Evolutionary conservation across 2,329 filamentous ascomycete genomes (phyloP).

Genomic region (Alternaria viburni): DNA sequence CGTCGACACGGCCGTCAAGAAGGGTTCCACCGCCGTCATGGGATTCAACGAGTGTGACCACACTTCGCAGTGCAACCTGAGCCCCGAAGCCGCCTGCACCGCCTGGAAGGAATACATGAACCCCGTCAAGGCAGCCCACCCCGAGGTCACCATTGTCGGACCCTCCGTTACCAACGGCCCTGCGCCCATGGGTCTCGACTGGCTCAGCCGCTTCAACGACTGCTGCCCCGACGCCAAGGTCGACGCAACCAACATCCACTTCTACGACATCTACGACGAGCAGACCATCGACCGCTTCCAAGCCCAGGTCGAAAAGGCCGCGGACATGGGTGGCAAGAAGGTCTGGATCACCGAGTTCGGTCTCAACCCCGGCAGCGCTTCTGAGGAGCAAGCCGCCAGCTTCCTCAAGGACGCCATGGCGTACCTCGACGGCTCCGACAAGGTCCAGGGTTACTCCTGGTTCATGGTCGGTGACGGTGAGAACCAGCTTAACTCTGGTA

Average conservation of each 20-base stretch:
- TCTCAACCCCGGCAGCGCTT: conserved; percentile 38
- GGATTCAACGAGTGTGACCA: conserved; percentile 51
- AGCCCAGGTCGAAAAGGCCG: conserved; percentile 48
- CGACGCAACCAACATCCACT: conserved; percentile 49
- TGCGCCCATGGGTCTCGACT: conserved; percentile 36
- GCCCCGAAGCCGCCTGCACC: conserved; percentile 38
- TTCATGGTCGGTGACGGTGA: conserved; percentile 46
- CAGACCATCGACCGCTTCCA: conserved; percentile 44
- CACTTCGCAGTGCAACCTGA: conserved; percentile 41
- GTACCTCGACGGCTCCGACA: conserved; percentile 41
- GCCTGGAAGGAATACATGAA: conserved; percentile 44
- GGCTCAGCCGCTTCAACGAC: conserved; percentile 41
- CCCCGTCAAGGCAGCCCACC: conserved; percentile 34
- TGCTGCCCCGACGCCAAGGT: conserved; percentile 44
- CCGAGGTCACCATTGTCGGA: conserved; percentile 41
- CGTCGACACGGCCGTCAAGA: conserved; percentile 50
- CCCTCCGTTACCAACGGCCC: conserved; percentile 43
- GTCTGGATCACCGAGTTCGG: conserved; percentile 51
- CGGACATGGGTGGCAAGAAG: conserved; percentile 33
- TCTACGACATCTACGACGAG: conserved; percentile 44
- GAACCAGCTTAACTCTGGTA: conserved; percentile 37
- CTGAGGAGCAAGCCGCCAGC: conserved; percentile 33
- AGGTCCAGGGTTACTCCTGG: conserved; percentile 46
- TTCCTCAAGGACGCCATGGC: conserved; percentile 45
- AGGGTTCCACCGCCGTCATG: conserved; percentile 45